These are phyloP conservation scores for Pinus albicaulis DNA, from an alignment of 75 land plant species.

Conservation along the genomic window DNA sequence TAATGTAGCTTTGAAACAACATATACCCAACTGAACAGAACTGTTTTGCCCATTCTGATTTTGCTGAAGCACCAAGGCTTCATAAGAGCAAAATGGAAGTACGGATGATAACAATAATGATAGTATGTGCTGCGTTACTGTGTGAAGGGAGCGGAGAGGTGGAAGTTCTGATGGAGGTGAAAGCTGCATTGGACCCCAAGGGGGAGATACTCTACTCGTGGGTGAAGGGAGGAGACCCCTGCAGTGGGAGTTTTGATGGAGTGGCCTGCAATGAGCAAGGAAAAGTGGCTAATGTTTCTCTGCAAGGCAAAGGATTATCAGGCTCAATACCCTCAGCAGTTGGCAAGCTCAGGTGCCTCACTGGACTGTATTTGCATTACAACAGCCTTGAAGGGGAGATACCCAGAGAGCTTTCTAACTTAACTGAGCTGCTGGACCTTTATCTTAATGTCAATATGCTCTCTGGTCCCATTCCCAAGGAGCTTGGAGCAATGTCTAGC, in stretches of 20 bases:
- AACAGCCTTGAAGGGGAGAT: slow-evolving; percentile 70
- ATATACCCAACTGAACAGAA: too few relatives aligned
- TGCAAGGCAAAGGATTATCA: slow-evolving; percentile 69
- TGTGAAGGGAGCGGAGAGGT: slow-evolving; percentile 44
- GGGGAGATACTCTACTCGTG: slow-evolving; percentile 57
- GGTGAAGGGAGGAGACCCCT: slow-evolving; percentile 55
- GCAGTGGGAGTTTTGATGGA: slow-evolving; percentile 65
- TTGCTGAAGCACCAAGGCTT: too few relatives aligned
- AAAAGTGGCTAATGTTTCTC: slow-evolving; percentile 72
- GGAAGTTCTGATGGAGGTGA: slow-evolving; percentile 67
- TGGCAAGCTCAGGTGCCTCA: slow-evolving; percentile 47
- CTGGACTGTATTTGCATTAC: slow-evolving; percentile 84
- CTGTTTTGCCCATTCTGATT: too few relatives aligned
- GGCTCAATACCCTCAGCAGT: slow-evolving; percentile 65
- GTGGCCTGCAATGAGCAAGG: slow-evolving; percentile 70
- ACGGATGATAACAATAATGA: too few relatives aligned
- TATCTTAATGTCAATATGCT: slow-evolving; percentile 82
- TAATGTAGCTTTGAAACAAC: too few relatives aligned
- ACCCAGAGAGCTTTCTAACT: slow-evolving; percentile 55
- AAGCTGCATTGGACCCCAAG: slow-evolving; percentile 65
- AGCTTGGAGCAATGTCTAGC: slow-evolving; percentile 67
- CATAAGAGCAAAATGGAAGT: too few relatives aligned
- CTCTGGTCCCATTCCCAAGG: slow-evolving; percentile 71
- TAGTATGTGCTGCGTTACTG: too few relatives aligned
- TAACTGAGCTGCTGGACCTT: slow-evolving; percentile 62